Evolutionary conservation across 2,329 filamentous ascomycete species (phyloP).

Genomic region (Pseudohalonectria lignicola): DNA sequence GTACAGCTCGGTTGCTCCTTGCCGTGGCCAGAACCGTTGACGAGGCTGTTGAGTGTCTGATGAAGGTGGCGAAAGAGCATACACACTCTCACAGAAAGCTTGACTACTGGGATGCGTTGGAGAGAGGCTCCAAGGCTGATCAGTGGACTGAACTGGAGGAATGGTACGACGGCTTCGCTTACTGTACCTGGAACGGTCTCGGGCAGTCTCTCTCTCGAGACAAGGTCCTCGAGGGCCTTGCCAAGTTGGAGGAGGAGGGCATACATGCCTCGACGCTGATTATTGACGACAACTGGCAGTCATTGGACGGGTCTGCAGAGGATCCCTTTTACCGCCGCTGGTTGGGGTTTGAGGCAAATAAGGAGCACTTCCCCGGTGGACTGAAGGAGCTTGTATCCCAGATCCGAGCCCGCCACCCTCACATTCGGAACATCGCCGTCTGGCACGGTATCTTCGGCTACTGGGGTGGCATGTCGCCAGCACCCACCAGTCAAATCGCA

Average conservation of each 20-base stretch:
- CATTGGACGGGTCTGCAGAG: conserved; percentile 43
- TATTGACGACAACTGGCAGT: conserved; percentile 97
- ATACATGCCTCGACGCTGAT: conserved; percentile 80
- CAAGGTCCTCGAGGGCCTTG: conserved; percentile 66
- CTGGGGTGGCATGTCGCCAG: conserved; percentile 67
- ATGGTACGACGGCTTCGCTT: conserved; percentile 1
- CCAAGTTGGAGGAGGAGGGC: conserved; percentile 55
- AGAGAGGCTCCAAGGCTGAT: not conserved
- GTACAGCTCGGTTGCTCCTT: not conserved
- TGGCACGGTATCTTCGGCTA: conserved; percentile 88
- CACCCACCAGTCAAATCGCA: conserved; percentile 62
- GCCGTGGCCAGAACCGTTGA: not conserved
- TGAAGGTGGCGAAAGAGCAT: not conserved
- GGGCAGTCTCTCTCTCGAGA: conserved; percentile 74
- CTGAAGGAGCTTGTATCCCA: conserved; percentile 58
- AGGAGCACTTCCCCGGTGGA: conserved; percentile 66
- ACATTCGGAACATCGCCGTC: conserved; percentile 75
- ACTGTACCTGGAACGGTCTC: conserved; percentile 79
- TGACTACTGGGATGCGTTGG: not conserved
- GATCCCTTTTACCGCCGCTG: conserved; percentile 52
- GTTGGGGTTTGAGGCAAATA: conserved; percentile 80
- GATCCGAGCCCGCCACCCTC: conserved; percentile 59
- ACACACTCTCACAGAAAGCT: no score
- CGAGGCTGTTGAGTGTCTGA: not conserved
- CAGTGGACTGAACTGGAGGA: not conserved